Percentiles rank a stretch among this genome's conserved stretches.
Conservation (phyloP, 306 rosid genomes). For the Vicia faba region DNA sequence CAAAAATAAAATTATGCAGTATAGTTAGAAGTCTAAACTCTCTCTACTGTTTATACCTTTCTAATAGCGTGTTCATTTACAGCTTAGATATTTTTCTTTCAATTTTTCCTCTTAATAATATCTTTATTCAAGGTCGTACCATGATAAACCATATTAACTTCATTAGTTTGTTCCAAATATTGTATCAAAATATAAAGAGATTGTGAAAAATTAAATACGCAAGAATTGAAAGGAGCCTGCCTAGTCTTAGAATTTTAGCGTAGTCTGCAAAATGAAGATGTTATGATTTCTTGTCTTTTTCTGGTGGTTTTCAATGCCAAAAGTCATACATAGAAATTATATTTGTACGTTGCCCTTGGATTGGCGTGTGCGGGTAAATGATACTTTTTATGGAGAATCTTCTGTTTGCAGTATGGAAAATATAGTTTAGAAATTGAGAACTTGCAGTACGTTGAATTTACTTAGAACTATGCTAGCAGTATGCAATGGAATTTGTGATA, state of each 20-base stretch:
- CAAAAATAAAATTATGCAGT: no score
- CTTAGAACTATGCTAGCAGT: no score
- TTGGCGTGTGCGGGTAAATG: slow-evolving; percentile 11
- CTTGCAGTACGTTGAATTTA: no score
- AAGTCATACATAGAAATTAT: slow-evolving; percentile 20
- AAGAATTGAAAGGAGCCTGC: slow-evolving; percentile 1
- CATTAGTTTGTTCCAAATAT: slow-evolving; percentile 24
- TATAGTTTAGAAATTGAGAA: no score
- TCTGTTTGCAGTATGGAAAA: slow-evolving; percentile 10
- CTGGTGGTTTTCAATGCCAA: slow-evolving; percentile 4
- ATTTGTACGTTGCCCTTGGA: slow-evolving; percentile 11
- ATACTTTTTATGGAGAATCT: slow-evolving; percentile 8
- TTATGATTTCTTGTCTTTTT: slow-evolving; percentile 12
- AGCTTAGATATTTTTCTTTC: slow-evolving; percentile 20
- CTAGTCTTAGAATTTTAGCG: neutral
- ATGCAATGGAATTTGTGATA: no score
- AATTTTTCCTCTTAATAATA: neutral
- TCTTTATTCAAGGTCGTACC: neutral
- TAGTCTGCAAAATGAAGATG: slow-evolving; percentile 15
- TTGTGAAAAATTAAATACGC: slow-evolving; percentile 7
- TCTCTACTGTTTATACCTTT: no score
- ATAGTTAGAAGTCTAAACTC: no score
- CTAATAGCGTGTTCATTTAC: no score
- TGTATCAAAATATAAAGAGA: slow-evolving; percentile 3
- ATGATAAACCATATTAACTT: slow-evolving; percentile 1